These are phyloP conservation scores for Calophaca sinica DNA, from an alignment of 306 rosid species.

Conservation along the genomic window DNA sequence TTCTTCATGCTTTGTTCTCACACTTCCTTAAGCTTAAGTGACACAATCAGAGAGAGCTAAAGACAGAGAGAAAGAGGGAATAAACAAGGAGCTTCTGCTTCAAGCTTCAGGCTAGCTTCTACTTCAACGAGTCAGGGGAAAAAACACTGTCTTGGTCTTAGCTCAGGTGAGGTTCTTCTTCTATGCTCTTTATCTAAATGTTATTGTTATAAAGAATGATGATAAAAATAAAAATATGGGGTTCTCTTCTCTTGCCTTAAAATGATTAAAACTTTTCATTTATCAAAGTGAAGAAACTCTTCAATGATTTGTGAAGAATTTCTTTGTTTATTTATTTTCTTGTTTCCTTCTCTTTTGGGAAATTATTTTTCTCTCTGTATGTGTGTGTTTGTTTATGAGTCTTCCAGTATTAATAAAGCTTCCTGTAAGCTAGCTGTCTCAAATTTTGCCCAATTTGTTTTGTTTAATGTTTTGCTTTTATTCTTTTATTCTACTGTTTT, in stretches of 20 bases:
- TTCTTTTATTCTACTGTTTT: constrained; percentile 27
- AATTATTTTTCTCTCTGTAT: background rate
- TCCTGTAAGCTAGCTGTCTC: constrained; percentile 15
- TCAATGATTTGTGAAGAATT: background rate
- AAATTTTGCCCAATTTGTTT: constrained; percentile 39
- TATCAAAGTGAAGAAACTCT: background rate
- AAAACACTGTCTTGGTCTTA: background rate
- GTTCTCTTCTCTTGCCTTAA: background rate
- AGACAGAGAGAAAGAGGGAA: constrained; percentile 25
- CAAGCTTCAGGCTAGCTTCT: constrained; percentile 31
- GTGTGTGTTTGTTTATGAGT: background rate
- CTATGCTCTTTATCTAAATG: constrained; percentile 35
- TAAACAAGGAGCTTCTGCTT: constrained; percentile 40
- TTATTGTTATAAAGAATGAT: background rate
- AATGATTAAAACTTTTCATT: too few relatives aligned
- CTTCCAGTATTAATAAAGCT: constrained; percentile 11
- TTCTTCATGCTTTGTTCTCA: constrained; percentile 43
- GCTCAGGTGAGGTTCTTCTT: constrained; percentile 46
- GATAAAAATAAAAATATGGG: constrained; percentile 31
- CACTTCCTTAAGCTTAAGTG: constrained; percentile 36
- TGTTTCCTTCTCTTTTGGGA: background rate
- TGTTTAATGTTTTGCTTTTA: constrained; percentile 30
- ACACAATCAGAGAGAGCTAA: background rate
- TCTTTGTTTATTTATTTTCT: background rate
- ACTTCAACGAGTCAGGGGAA: constrained; percentile 25